phyloP scores from a whole-genome alignment of 2,329 filamentous ascomycete genomes.

The Leptographium procerum region DNA sequence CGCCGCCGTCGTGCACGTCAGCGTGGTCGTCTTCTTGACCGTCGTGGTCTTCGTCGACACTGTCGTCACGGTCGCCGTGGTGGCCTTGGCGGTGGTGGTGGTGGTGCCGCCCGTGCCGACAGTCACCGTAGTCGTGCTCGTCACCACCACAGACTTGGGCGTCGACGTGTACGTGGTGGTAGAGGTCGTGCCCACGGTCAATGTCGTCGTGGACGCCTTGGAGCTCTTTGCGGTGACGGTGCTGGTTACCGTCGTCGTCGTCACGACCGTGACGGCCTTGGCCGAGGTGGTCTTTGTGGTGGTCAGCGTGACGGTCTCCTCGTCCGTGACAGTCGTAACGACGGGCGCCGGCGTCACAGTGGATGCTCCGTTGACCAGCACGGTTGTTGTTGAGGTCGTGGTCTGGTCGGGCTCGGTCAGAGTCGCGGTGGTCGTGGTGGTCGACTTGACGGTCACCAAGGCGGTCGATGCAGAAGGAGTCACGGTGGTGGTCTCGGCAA shows the following conservation, averaged over 20 bases:
- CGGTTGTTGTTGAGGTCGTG: not conserved
- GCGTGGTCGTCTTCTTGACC: not conserved
- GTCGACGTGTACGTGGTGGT: not conserved
- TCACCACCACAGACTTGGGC: not conserved
- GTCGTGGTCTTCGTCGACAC: not conserved
- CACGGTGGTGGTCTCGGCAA: not conserved
- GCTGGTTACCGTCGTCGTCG: not conserved
- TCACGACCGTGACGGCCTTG: not conserved
- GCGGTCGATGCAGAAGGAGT: not conserved
- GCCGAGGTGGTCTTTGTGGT: not conserved
- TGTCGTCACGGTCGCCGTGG: not conserved
- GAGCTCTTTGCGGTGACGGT: not conserved
- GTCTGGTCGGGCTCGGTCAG: not conserved
- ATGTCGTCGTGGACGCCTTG: not conserved
- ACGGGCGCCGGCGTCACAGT: not conserved
- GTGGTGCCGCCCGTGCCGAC: not conserved
- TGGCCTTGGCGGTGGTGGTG: not conserved
- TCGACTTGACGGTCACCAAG: not conserved
- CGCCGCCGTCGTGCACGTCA: not conserved
- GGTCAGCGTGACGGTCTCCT: not conserved
- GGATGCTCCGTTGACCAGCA: not conserved
- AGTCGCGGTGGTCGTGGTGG: not conserved
- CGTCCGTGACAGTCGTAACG: not conserved
- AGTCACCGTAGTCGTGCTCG: not conserved
- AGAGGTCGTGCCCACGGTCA: not conserved